Evolutionary conservation across 1,139 yeast genomes (phyloP).

Genomic region (Lodderomyces theae): DNA sequence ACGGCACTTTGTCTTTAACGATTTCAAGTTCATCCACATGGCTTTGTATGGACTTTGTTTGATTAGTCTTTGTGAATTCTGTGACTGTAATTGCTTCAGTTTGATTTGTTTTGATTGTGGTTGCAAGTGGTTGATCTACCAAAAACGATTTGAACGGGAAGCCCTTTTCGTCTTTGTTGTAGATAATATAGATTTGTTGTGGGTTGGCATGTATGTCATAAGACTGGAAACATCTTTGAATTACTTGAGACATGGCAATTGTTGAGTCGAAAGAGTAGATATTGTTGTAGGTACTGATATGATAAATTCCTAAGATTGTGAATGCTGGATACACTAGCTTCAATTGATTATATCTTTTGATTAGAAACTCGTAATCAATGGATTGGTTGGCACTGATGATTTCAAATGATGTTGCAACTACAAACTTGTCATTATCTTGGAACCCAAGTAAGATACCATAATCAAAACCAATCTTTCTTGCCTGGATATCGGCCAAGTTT

Average conservation of each 20-base stretch:
- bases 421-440: constrained; percentile 12
- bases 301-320: constrained; percentile 30
- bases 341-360: constrained; percentile 27
- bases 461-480: constrained; percentile 15
- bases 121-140: constrained; percentile 10
- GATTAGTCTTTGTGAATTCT: constrained; percentile 29
- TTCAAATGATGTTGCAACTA: constrained; percentile 25
- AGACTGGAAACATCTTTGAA: constrained; percentile 8
- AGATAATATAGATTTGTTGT: constrained; percentile 4
- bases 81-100: constrained; percentile 27
- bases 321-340: constrained; percentile 26
- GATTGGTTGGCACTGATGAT: constrained; percentile 10
- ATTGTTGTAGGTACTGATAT: constrained; percentile 13
- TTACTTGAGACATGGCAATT: constrained; percentile 8
- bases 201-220: constrained; percentile 6
- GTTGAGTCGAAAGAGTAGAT: too few relatives aligned
- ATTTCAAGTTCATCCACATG: constrained; percentile 9
- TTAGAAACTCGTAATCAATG: constrained; percentile 25
- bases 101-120: constrained; percentile 20
- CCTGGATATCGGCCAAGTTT: constrained; percentile 26
- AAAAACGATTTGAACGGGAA: constrained; percentile 10
- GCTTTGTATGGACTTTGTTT: constrained; percentile 20
- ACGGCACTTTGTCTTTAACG: constrained; percentile 10
- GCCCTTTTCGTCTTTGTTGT: constrained; percentile 3
- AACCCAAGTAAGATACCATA: constrained; percentile 32